Percentiles rank a stretch among this genome's conserved stretches.
These are phyloP conservation scores for Candida krabiensis DNA, from an alignment of 805 yeast species.

Conservation along the genomic window DNA sequence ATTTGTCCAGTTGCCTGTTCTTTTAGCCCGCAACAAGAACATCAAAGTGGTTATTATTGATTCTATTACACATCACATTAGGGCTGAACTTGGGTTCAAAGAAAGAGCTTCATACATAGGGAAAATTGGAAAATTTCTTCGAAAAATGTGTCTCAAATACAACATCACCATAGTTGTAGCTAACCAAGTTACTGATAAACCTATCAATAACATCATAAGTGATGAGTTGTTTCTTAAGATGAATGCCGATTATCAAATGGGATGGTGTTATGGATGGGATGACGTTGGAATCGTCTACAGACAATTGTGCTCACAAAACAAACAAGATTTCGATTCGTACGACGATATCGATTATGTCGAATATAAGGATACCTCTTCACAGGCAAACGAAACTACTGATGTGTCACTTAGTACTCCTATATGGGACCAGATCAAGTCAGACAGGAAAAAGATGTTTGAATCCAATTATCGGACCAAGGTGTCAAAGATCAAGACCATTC, in stretches of 20 bases:
- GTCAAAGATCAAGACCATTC: constrained; percentile 37
- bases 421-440: constrained; percentile 24
- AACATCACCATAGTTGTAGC: constrained; percentile 66
- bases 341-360: constrained; percentile 19
- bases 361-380: neutral
- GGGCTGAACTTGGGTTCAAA: constrained; percentile 55
- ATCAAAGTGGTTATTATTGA: constrained; percentile 70
- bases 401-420: constrained; percentile 21
- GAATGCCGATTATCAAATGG: constrained; percentile 62
- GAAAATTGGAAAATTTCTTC: constrained; percentile 46
- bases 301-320: constrained; percentile 23
- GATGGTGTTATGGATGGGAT: constrained; percentile 79
- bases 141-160: constrained; percentile 45
- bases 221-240: constrained; percentile 37
- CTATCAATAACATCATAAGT: constrained; percentile 33
- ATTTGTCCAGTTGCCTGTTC: constrained; percentile 64
- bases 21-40: constrained; percentile 39
- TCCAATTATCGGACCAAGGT: constrained; percentile 33
- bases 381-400: constrained; percentile 1
- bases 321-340: constrained; percentile 19
- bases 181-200: constrained; percentile 77
- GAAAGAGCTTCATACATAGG: constrained; percentile 44
- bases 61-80: constrained; percentile 78
- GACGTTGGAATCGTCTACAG: constrained; percentile 32
- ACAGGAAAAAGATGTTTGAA: constrained; percentile 31